Evolutionary conservation across 805 yeast species (phyloP).

Genomic region (Kazachstania bromeliacearum): DNA sequence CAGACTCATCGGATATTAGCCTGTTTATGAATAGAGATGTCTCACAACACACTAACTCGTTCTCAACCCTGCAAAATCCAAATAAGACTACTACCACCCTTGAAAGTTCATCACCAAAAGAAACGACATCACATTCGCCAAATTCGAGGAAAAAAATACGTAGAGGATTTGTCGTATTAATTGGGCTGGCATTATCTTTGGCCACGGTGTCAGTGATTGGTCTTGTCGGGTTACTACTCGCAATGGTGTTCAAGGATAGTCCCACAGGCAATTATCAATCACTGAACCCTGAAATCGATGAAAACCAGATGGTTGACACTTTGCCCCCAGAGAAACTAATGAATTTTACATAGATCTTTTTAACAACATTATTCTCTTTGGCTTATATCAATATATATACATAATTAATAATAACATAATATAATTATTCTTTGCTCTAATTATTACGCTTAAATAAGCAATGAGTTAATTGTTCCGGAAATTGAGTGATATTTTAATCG

Average conservation of each 20-base stretch:
- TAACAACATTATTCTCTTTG: no score
- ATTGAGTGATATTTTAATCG: no score
- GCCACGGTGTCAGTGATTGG: conserved; percentile 39
- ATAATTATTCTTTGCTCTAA: no score
- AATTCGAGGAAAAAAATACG: conserved; percentile 22
- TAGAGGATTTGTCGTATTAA: conserved; percentile 58
- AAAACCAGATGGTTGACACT: conserved; percentile 49
- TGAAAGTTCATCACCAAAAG: conserved; percentile 12
- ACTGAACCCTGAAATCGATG: conserved; percentile 47
- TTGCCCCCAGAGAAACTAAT: conserved; percentile 52
- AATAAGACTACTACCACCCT: conserved; percentile 10
- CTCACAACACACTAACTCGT: conserved; percentile 10
- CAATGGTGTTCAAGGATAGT: conserved; percentile 31
- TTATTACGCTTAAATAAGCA: no score
- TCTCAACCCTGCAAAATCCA: conserved; percentile 13
- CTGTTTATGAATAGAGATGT: conserved; percentile 31
- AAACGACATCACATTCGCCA: conserved; percentile 9
- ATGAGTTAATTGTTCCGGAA: no score
- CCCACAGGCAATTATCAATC: conserved; percentile 35
- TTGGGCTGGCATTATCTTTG: conserved; percentile 58
- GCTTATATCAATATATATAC: no score
- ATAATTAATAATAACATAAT: no score
- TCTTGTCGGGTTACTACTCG: conserved; percentile 30
- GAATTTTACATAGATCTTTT: conserved; percentile 28
- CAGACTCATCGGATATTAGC: conserved; percentile 6